Evolutionary conservation across 2,329 filamentous ascomycete species (phyloP).

Genomic region (Camillea tinctor): DNA sequence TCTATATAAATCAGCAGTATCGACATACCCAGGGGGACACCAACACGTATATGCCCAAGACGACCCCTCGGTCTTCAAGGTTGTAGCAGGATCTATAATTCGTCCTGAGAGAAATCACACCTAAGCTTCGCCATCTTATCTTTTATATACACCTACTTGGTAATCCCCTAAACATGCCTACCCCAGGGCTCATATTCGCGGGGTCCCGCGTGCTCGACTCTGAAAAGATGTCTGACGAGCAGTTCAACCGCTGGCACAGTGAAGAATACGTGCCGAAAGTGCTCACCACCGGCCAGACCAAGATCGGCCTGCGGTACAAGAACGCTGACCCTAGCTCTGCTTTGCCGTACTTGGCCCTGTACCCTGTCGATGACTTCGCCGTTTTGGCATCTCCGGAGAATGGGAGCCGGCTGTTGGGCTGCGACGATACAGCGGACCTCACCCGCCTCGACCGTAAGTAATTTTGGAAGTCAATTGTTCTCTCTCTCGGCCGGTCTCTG

Average conservation of each 20-base stretch:
- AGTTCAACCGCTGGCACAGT: slow-evolving; percentile 10
- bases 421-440: slow-evolving; percentile 3
- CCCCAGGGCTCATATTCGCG: slow-evolving; percentile 3
- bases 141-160: too few relatives aligned
- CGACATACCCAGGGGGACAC: too few relatives aligned
- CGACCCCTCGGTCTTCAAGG: too few relatives aligned
- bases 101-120: too few relatives aligned
- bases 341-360: slow-evolving; percentile 8
- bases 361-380: slow-evolving; percentile 5
- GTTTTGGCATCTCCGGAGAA: not conserved
- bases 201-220: slow-evolving; percentile 1
- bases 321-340: not conserved
- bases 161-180: not conserved
- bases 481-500: too few relatives aligned
- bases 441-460: slow-evolving; percentile 6
- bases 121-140: too few relatives aligned
- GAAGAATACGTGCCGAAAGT: slow-evolving; percentile 4
- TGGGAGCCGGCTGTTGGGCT: slow-evolving; percentile 1
- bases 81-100: too few relatives aligned
- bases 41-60: too few relatives aligned
- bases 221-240: slow-evolving; percentile 2
- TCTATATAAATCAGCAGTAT: too few relatives aligned
- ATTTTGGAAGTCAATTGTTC: too few relatives aligned
- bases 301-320: slow-evolving; percentile 13
- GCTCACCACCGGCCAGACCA: slow-evolving; percentile 1